These are phyloP conservation scores for Plantago ovata DNA, from an alignment of 257 asterid genomes.

Conservation along the genomic window DNA sequence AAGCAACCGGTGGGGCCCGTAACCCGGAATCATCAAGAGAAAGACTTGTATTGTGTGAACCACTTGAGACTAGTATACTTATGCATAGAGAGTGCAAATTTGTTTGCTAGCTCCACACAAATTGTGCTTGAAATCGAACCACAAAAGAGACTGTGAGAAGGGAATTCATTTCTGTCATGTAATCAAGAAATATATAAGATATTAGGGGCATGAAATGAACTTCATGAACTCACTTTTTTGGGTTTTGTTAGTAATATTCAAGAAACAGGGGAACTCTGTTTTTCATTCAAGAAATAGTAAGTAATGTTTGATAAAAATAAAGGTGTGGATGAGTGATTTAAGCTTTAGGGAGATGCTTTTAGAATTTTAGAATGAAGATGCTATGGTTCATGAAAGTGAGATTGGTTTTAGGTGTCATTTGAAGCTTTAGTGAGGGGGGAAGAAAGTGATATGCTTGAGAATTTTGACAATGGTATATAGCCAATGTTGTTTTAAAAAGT, in stretches of 20 bases:
- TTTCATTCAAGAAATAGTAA: too few relatives aligned
- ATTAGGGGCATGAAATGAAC: too few relatives aligned
- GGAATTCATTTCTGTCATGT: constrained; percentile 32
- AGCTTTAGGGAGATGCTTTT: constrained; percentile 4
- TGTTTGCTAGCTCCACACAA: too few relatives aligned
- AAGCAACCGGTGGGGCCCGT: constrained; percentile 41
- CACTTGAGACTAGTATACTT: too few relatives aligned
- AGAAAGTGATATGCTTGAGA: constrained; percentile 21
- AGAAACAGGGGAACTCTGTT: too few relatives aligned
- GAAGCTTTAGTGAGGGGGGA: neutral
- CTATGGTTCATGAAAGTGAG: constrained; percentile 1
- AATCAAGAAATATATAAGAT: too few relatives aligned
- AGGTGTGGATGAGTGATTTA: neutral
- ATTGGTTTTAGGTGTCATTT: neutral
- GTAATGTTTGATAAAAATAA: too few relatives aligned
- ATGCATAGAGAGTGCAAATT: too few relatives aligned
- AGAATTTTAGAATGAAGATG: constrained; percentile 1
- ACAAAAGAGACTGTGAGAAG: constrained; percentile 48
- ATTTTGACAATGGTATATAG: constrained; percentile 32
- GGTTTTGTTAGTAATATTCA: neutral
- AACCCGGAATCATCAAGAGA: constrained; percentile 33
- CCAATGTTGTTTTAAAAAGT: too few relatives aligned
- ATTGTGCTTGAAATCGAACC: constrained; percentile 40
- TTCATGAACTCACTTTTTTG: too few relatives aligned
- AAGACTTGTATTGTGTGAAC: too few relatives aligned